Percentiles rank a stretch among this genome's conserved stretches.
These are phyloP conservation scores for Sphagnum fallax DNA, from an alignment of 228 moss, liverwort and hornwort genomes.

Conservation along the genomic window DNA sequence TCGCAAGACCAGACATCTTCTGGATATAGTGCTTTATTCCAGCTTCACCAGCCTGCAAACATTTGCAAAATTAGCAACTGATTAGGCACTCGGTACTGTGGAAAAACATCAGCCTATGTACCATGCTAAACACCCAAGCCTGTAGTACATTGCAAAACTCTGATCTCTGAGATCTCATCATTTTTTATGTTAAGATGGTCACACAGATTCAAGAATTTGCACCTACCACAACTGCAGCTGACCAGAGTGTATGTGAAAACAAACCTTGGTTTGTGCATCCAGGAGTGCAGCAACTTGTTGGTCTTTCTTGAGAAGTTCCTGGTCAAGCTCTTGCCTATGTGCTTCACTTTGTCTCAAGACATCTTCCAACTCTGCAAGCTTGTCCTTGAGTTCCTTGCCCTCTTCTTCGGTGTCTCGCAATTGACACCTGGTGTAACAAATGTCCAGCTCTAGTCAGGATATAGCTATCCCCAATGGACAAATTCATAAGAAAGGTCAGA, in stretches of 20 bases:
- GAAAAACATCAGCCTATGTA: too few species aligned
- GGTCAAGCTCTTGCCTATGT: slow-evolving; percentile 68
- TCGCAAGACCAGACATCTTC: slow-evolving; percentile 44
- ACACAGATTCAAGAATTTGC: too few species aligned
- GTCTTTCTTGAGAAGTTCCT: slow-evolving; percentile 51
- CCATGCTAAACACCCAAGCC: too few species aligned
- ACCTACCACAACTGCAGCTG: too few species aligned
- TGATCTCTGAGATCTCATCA: too few species aligned
- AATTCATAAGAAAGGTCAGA: too few species aligned
- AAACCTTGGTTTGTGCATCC: slow-evolving; percentile 61
- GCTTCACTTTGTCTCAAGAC: slow-evolving; percentile 69
- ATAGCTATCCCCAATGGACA: too few species aligned
- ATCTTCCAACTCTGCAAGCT: slow-evolving; percentile 61
- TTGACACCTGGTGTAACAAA: slow-evolving; percentile 50
- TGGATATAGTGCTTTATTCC: slow-evolving; percentile 49
- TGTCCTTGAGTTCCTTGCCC: slow-evolving; percentile 65
- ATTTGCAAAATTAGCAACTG: too few species aligned
- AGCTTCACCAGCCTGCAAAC: slow-evolving; percentile 41
- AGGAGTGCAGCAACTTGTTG: slow-evolving; percentile 43
- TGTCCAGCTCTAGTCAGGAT: too few species aligned
- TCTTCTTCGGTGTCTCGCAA: slow-evolving; percentile 80
- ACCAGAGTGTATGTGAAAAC: background rate
- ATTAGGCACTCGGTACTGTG: too few species aligned
- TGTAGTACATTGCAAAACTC: too few species aligned
- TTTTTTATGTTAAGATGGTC: too few species aligned